Base-by-base conservation (phyloP, 129 eudicot species). In the Flaveria trinervia region DNA sequence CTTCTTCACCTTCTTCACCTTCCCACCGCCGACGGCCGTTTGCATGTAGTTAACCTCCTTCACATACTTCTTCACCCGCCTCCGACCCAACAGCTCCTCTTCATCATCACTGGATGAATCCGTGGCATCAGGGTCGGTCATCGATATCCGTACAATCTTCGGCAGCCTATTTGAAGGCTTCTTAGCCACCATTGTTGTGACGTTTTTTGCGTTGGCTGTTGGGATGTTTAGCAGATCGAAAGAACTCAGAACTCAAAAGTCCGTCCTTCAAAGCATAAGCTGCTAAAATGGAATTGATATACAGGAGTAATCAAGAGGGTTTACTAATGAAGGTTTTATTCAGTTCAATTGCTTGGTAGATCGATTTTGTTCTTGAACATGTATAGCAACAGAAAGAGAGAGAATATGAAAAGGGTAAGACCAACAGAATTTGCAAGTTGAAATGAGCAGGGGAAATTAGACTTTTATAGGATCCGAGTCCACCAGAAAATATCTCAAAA, bases 71-170 rank as follows among this genome's bases (percentile, higher is more conserved):
- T 87, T 91, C 1, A 89, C 92, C 0, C 99, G 84, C 4, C 80
- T 88, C 2, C 92, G 79, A 2, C 83, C 85, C 17, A 94, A 91
- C 9, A 94, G 70, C 70, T 77, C 84, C 68, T 84, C 83, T 18
- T 89, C 98, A 7, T 94, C 99, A 20, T 89, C 99, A 18, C 96
- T 86, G 5, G 97, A 91, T 0, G 98, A 94, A 70, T 94, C 98
- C 0, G 98, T 94, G 0, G 98, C 98, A 51, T 94, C 96, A 9
- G 91, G 95, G 69, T 91, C 98, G 6, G 92, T 84, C 14, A 91
- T 85, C 0, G 88, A 79, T 25, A 94, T 79, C 23, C 98, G 77
- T 4, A 92, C 85, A 23, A 89, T 82, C 70, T 60, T 86, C 3
- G 89, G 86, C 1, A 55, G 18, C 46, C 52, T 4, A 49, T 52